Percentiles rank a stretch among this genome's conserved stretches.
phyloP scores from a whole-genome alignment of 305 asterid genomes.

The Rubia tinctorum region DNA sequence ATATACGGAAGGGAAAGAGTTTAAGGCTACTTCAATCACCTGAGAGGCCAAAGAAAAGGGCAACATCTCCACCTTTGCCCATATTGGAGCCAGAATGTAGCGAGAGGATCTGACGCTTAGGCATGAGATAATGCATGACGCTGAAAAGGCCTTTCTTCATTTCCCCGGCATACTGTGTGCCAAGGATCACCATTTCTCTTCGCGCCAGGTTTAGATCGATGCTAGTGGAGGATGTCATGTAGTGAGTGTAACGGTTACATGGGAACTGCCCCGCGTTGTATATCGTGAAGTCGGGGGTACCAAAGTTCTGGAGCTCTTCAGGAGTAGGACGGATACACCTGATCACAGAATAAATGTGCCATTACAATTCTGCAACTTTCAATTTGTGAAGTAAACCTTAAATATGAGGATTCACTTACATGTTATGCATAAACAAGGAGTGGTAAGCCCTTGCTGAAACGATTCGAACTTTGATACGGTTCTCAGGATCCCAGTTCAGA shows the following conservation, averaged over 20 bases:
- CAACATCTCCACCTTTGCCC: constrained; percentile 94
- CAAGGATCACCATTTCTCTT: constrained; percentile 94
- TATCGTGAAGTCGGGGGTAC: constrained; percentile 97
- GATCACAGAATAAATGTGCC: background rate
- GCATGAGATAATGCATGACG: constrained; percentile 97
- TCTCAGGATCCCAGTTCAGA: constrained; percentile 88
- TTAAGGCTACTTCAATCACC: constrained; percentile 33
- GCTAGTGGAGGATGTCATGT: constrained; percentile 97
- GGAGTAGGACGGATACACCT: constrained; percentile 98
- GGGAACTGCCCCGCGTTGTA: constrained; percentile 97
- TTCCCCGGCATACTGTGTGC: constrained; percentile 97
- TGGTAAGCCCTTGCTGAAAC: constrained; percentile 98
- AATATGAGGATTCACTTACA: constrained; percentile 43
- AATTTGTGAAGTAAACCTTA: constrained; percentile 13
- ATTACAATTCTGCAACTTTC: background rate
- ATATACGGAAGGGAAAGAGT: background rate
- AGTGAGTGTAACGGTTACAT: constrained; percentile 89
- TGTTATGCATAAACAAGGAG: constrained; percentile 93
- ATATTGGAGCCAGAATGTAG: constrained; percentile 90
- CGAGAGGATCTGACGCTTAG: constrained; percentile 86
- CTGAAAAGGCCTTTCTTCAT: constrained; percentile 97
- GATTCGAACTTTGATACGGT: constrained; percentile 88
- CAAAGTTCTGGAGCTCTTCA: constrained; percentile 85
- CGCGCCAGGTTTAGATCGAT: constrained; percentile 82
- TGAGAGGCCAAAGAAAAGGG: constrained; percentile 90